A percentile compares a stretch with the other conserved stretches of the same genome.
phyloP scores from a whole-genome alignment of 2,329 filamentous ascomycete genomes.

The Diaporthe ampelina region DNA sequence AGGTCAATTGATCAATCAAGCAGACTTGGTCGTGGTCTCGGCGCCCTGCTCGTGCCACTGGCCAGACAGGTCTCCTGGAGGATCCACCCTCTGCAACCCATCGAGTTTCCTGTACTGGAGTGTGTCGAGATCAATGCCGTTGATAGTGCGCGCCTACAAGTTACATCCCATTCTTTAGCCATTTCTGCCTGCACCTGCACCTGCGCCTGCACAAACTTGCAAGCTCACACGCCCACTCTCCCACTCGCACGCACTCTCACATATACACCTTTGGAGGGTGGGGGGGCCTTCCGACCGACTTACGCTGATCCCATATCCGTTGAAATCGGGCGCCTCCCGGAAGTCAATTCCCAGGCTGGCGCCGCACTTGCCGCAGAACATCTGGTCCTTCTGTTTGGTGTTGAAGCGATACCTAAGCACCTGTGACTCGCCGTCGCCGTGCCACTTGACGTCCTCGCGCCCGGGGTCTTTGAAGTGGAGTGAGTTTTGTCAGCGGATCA shows the following conservation, averaged over 20 bases:
- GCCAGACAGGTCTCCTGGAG: slow-evolving; percentile 56
- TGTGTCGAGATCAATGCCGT: slow-evolving; percentile 56
- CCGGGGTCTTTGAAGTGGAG: slow-evolving; percentile 51
- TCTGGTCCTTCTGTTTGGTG: slow-evolving; percentile 61
- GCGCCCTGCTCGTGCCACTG: slow-evolving; percentile 44
- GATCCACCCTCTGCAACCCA: slow-evolving; percentile 52
- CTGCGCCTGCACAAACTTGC: background rate
- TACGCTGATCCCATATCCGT: slow-evolving; percentile 61
- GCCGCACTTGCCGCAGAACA: slow-evolving; percentile 64
- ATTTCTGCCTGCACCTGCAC: background rate
- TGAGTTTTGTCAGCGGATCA: background rate
- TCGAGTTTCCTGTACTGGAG: slow-evolving; percentile 55
- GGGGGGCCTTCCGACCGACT: slow-evolving; percentile 41
- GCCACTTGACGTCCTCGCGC: slow-evolving; percentile 58
- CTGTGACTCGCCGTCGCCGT: slow-evolving; percentile 54
- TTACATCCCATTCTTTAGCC: background rate
- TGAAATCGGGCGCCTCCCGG: slow-evolving; percentile 46
- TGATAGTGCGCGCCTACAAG: slow-evolving; percentile 56
- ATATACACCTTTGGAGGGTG: too few species aligned
- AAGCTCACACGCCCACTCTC: background rate
- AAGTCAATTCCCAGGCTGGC: slow-evolving; percentile 63
- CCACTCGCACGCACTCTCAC: too few species aligned
- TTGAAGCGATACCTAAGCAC: slow-evolving; percentile 60
- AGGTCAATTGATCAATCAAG: background rate
- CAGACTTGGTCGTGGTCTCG: slow-evolving; percentile 29